phyloP scores from a whole-genome alignment of 2,329 filamentous ascomycete genomes.

The Falciphora oryzae region DNA sequence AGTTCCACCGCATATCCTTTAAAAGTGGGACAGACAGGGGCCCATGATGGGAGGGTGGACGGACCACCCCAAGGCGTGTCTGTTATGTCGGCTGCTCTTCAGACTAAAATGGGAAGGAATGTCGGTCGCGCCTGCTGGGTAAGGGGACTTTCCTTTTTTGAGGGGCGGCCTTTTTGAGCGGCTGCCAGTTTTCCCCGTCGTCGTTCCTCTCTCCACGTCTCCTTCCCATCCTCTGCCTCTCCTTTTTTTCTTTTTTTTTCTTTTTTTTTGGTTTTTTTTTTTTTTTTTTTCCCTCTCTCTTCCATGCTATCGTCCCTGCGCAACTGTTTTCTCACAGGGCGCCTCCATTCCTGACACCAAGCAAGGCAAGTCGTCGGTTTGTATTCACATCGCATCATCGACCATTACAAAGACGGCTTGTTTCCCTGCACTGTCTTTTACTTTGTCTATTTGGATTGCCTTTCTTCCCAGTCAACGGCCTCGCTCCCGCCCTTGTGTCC shows the following conservation, averaged over 20 bases:
- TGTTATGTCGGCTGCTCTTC: slow-evolving; percentile 3
- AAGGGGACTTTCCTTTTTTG: slow-evolving; percentile 16
- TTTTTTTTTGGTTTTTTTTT: slow-evolving; percentile 3
- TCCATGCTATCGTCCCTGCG: neutral
- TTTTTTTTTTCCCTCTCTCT: slow-evolving; percentile 2
- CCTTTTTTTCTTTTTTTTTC: slow-evolving; percentile 5
- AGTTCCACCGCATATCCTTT: slow-evolving; percentile 4
- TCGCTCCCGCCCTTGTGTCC: slow-evolving; percentile 13
- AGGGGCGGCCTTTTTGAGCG: slow-evolving; percentile 1
- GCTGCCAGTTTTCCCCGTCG: slow-evolving; percentile 6
- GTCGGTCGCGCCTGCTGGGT: slow-evolving; percentile 16
- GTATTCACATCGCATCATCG: neutral
- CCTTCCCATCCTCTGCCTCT: slow-evolving; percentile 4
- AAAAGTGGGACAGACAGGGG: neutral
- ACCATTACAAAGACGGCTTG: neutral
- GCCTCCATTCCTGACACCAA: neutral
- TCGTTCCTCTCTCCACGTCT: slow-evolving; percentile 6
- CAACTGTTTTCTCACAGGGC: slow-evolving; percentile 6
- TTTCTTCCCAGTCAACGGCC: neutral
- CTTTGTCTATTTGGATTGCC: slow-evolving; percentile 2
- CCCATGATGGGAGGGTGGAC: neutral
- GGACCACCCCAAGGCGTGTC: neutral
- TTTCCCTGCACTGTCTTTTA: neutral
- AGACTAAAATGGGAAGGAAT: slow-evolving; percentile 9
- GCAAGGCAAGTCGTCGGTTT: neutral